phyloP scores from a whole-genome alignment of 257 asterid genomes.

The Salvia hispanica region DNA sequence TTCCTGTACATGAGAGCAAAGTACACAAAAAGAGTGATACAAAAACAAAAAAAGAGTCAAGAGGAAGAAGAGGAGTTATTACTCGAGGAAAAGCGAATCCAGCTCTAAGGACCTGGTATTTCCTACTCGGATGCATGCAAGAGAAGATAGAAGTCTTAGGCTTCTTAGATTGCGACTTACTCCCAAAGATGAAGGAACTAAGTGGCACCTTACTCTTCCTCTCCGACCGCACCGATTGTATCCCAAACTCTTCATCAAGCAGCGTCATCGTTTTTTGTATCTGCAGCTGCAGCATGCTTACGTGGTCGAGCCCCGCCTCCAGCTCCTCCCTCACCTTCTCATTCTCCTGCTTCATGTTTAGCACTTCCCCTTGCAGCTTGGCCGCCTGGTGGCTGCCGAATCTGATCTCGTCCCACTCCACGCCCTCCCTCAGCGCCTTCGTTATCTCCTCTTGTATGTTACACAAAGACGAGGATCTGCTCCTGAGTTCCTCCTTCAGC shows the following conservation, averaged over 20 bases:
- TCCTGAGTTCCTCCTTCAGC: conserved; percentile 43
- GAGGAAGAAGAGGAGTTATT: not conserved
- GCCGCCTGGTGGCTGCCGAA: conserved; percentile 71
- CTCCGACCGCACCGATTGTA: conserved; percentile 33
- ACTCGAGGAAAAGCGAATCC: conserved; percentile 30
- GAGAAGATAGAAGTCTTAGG: conserved; percentile 52
- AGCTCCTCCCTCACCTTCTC: conserved; percentile 58
- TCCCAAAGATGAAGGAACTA: conserved; percentile 53
- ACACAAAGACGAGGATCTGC: conserved; percentile 43
- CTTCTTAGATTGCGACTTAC: conserved; percentile 34
- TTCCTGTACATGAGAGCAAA: too few relatives aligned
- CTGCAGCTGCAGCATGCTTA: conserved; percentile 45
- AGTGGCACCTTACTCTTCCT: conserved; percentile 43
- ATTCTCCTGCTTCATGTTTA: conserved; percentile 66
- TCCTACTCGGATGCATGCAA: conserved; percentile 45
- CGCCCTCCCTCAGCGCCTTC: conserved; percentile 47
- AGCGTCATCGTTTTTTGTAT: conserved; percentile 39
- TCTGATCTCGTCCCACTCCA: conserved; percentile 28
- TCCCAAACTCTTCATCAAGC: conserved; percentile 48
- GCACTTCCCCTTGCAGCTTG: conserved; percentile 59
- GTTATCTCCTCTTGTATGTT: conserved; percentile 55
- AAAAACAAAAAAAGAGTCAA: too few relatives aligned
- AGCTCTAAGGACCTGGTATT: conserved; percentile 38
- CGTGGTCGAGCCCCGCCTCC: conserved; percentile 48
- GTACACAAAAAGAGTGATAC: too few relatives aligned